Evolutionary conservation across 2,329 filamentous ascomycete genomes (phyloP), one percentile per base, ranked within the genome.

Genomic region (Pyricularia sp.): DNA sequence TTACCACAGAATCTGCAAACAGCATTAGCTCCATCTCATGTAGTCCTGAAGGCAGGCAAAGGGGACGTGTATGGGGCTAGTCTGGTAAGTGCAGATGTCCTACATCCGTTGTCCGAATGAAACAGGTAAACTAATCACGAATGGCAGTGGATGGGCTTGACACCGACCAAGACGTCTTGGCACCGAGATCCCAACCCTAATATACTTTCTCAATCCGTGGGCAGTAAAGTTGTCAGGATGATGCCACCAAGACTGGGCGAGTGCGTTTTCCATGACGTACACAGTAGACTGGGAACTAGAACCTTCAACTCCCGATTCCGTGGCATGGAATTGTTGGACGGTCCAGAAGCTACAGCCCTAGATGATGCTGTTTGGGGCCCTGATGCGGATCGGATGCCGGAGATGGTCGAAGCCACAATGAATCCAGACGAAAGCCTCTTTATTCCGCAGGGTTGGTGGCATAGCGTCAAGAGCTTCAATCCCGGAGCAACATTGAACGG

Each of bases 171-270:
- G 73, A 97, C 95, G 0, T 93, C 95, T 3, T 82, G 97, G 3
- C 95, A 99, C 78, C 87, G 91, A 68, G 95, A 99, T 75, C 95
- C 95, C 0, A 98, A 98, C 74, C 93, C 93, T 0, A 99, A 99
- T 76, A 74, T 97, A 0, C 97, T 98, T 76, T 87, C 92, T 64
- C 95, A 99, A 78, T 78, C 98, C 14, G 87, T 87, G 20, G 88
- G 92, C 4, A 78, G 76, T 67, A 99, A 99, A 78, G 77, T 81
- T 0, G 82, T 97, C 20, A 84, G 93, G n/a, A 76, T 97, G 14
- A 83, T 94, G 69, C 80, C 83, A 4, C 93, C 93, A 0, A 75
- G 78, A 0, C 75, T 82, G 3, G 95, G 95, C 0, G 80, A 85
- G 65, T 78, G 74, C 0, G 76, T 97, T 2, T 97, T 93, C 76